phyloP scores from a whole-genome alignment of 371 early-diverging fungal species.

The Funneliformis caledonium region DNA sequence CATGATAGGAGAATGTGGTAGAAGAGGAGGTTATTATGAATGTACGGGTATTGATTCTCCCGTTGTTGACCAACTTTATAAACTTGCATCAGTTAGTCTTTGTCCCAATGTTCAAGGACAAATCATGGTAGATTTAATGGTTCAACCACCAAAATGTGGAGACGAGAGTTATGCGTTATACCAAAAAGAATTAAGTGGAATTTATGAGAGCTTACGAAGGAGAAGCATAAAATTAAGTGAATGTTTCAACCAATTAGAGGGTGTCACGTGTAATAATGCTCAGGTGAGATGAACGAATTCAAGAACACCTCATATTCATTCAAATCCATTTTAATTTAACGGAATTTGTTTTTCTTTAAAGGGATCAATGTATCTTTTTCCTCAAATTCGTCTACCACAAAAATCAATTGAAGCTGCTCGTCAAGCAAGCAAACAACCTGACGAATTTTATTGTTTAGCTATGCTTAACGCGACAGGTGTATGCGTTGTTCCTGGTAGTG shows the following conservation, averaged over 20 bases:
- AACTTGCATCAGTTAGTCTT: slow-evolving; percentile 88
- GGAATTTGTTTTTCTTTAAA: slow-evolving; percentile 41
- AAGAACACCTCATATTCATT: neutral
- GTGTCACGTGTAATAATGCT: slow-evolving; percentile 86
- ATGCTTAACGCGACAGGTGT: slow-evolving; percentile 95
- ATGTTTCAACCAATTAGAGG: slow-evolving; percentile 84
- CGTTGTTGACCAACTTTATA: slow-evolving; percentile 87
- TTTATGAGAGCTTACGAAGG: slow-evolving; percentile 82
- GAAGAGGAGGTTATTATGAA: slow-evolving; percentile 98
- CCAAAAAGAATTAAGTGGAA: slow-evolving; percentile 70
- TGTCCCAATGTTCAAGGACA: slow-evolving; percentile 91
- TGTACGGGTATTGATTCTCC: slow-evolving; percentile 77
- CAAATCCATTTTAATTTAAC: neutral
- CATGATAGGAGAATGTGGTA: slow-evolving; percentile 98
- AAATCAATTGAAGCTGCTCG: slow-evolving; percentile 81
- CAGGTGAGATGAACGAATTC: slow-evolving; percentile 44
- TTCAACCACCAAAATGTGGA: slow-evolving; percentile 87
- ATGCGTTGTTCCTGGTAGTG: slow-evolving; percentile 86
- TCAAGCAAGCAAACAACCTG: slow-evolving; percentile 69
- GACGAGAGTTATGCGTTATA: slow-evolving; percentile 80
- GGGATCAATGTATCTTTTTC: slow-evolving; percentile 98
- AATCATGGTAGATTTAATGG: slow-evolving; percentile 90
- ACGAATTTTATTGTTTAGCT: slow-evolving; percentile 86
- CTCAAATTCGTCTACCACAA: slow-evolving; percentile 73
- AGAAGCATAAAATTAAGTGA: slow-evolving; percentile 76